Evolutionary conservation across 352 stramenopile genomes (phyloP), one percentile per base, ranked within the genome.

Genomic region (Phytophthora nicotianae): DNA sequence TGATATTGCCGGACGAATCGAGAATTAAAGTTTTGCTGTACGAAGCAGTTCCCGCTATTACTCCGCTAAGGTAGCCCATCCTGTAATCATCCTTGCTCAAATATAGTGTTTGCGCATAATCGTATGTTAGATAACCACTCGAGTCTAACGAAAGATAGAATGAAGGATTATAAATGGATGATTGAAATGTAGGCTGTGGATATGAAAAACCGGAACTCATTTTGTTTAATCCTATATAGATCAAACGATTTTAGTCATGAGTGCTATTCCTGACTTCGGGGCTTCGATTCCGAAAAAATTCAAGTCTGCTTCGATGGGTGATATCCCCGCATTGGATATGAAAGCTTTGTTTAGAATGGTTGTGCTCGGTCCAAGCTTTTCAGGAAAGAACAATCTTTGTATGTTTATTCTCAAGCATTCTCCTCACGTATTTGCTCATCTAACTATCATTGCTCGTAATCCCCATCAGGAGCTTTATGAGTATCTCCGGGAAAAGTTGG

Each of bases 61-160:
- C 38, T 45, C 38, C 38, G 6, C 38, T 45, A 45, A 45, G 38
- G 38, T 45, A 45, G 38, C 38, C 8, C 29, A 35, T 35, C 29
- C 29, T 35, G 29, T 35, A 35, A 35, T 35, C 29, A 35, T 35
- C 8, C 8, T 35, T 35, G 8, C 29, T 35, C 29, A 35, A 13
- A 35, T 35, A 35, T 13, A 35, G 8, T 35, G 29, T 35, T 9
- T 35, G 29, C 29, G 29, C 29, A 35, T 35, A 35, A 13, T 35
- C 29, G 8, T 35, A 13, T 8, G 29, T 35, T 13, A 35, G 29
- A 35, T 35, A 35, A 13, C 29, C 29, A 35, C 29, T 35, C 8
- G 29, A 35, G 8, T 35, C 29, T 35, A 35, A 35, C 8, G 29
- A 35, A 13, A 35, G 29, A 35, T 35, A 35, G 29, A 35, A 35